Conservation (phyloP, 805 yeast species). For the Myxozyma lipomycoides region DNA sequence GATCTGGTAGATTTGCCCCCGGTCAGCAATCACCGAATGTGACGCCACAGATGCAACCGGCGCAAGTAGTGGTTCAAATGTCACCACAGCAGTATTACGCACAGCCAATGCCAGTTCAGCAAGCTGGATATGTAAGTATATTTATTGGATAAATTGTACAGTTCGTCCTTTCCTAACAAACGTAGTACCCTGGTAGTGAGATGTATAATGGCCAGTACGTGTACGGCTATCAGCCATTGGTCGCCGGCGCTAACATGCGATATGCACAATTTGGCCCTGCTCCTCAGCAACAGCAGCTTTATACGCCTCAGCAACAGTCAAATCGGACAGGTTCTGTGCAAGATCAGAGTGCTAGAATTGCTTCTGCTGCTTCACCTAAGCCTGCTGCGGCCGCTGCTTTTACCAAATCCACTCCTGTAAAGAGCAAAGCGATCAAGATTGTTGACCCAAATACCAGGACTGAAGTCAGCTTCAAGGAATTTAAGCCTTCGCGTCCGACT, state of each 20-base stretch:
- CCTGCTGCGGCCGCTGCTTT: conserved; percentile 3
- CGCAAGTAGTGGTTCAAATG: conserved; percentile 10
- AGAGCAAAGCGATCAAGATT: conserved; percentile 28
- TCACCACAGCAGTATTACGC: not conserved
- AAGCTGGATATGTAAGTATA: not conserved
- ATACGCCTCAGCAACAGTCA: conserved; percentile 1
- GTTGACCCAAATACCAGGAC: conserved; percentile 27
- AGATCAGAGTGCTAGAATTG: conserved; percentile 18
- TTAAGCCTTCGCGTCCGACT: not conserved
- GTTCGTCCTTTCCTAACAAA: not conserved
- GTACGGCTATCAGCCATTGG: not conserved
- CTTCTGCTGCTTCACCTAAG: conserved; percentile 10
- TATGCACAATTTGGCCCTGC: not conserved
- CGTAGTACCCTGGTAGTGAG: not conserved
- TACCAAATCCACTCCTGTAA: not conserved
- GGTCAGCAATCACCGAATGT: conserved; percentile 21
- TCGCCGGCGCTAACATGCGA: not conserved
- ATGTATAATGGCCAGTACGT: not conserved
- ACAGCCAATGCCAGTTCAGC: not conserved
- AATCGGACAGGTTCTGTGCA: not conserved
- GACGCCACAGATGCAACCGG: conserved; percentile 22
- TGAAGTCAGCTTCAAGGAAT: conserved; percentile 6
- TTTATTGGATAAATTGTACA: not conserved
- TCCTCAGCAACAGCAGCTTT: conserved; percentile 3
- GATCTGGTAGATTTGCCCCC: conserved; percentile 8